Conservation (phyloP, 768 basidiomycete species). For the Phaeotremella skinneri region DNA sequence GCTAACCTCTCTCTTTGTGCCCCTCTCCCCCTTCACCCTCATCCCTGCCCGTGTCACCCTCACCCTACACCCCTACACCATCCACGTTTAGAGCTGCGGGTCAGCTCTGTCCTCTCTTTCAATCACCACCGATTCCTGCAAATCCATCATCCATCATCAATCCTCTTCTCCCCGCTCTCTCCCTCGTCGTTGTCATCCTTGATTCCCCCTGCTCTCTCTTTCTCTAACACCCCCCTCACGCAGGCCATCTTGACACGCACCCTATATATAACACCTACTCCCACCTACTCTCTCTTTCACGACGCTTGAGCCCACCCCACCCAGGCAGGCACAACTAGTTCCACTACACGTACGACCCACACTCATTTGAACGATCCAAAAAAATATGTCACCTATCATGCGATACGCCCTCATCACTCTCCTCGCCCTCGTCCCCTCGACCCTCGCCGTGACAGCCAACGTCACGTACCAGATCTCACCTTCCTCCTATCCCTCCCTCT, state of each 20-base stretch:
- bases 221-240: constrained; percentile 5
- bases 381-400: constrained; percentile 22
- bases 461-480: constrained; percentile 37
- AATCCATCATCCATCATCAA: constrained; percentile 8
- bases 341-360: constrained; percentile 1
- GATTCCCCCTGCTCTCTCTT: constrained; percentile 5
- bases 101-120: constrained; percentile 1
- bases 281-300: too few species aligned
- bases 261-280: too few species aligned
- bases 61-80: not conserved
- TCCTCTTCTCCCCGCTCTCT: not conserved
- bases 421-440: constrained; percentile 23
- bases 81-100: not conserved
- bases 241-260: not conserved
- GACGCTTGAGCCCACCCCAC: too few species aligned
- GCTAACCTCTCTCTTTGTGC: too few species aligned
- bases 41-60: not conserved
- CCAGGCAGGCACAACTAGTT: constrained; percentile 14
- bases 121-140: too few species aligned
- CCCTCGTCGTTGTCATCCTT: constrained; percentile 5
- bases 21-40: not conserved
- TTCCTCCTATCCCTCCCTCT: constrained; percentile 27
- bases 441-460: constrained; percentile 15
- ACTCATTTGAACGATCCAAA: not conserved
- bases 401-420: constrained; percentile 14